A percentile compares a stretch with the other conserved stretches of the same genome.
phyloP scores from a whole-genome alignment of 768 basidiomycete species.

The Suillus placidus region DNA sequence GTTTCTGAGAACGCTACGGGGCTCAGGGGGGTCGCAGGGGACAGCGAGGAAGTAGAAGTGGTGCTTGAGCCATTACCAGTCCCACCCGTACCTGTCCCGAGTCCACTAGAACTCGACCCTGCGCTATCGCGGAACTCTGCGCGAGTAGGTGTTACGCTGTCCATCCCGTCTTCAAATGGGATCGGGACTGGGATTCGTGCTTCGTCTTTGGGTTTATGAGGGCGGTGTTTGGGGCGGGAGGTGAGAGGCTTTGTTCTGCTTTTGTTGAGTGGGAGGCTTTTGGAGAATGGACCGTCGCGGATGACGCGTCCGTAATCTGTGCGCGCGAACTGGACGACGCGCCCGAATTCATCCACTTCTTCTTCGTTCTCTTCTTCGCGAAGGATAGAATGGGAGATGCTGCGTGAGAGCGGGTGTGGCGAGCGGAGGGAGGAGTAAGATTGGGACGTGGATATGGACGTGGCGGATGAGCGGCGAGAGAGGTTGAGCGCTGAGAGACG shows the following conservation, averaged over 20 bases:
- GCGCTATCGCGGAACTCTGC: conserved; percentile 30
- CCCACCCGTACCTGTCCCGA: not conserved
- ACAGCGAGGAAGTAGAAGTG: conserved; percentile 27
- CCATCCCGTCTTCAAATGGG: not conserved
- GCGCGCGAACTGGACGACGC: not conserved
- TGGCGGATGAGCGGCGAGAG: conserved; percentile 46
- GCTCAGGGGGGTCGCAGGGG: conserved; percentile 32
- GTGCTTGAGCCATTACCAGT: conserved; percentile 22
- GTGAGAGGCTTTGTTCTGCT: not conserved
- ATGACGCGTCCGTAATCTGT: not conserved
- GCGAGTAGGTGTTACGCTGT: conserved; percentile 34
- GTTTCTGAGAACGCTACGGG: conserved; percentile 10
- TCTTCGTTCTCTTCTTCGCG: conserved; percentile 31
- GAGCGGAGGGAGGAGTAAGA: conserved; percentile 7
- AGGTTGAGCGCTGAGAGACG: conserved; percentile 62
- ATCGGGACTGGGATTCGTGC: too few species aligned
- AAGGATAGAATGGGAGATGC: conserved; percentile 33
- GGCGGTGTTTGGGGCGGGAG: not conserved
- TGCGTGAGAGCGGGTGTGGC: conserved; percentile 26
- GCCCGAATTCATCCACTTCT: conserved; percentile 29
- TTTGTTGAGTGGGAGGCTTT: not conserved
- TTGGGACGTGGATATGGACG: conserved; percentile 38
- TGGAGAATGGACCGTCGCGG: not conserved
- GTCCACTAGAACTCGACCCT: conserved; percentile 25
- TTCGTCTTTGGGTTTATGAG: not conserved